These are phyloP conservation scores for Lactarius quietus DNA, from an alignment of 768 basidiomycete species.

Conservation along the genomic window DNA sequence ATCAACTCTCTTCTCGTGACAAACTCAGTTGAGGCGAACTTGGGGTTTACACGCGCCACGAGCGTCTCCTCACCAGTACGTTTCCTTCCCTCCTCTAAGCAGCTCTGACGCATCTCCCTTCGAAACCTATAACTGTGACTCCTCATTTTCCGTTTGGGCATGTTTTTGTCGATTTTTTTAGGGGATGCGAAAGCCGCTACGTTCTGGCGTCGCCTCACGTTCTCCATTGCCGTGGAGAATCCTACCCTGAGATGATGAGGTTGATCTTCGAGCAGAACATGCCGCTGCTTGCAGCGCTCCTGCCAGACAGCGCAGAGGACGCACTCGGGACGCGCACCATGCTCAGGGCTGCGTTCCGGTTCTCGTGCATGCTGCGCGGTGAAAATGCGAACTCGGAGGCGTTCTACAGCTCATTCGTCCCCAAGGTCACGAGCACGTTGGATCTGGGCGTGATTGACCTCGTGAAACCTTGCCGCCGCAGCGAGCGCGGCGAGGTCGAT, in stretches of 20 bases:
- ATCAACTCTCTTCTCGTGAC: conserved; percentile 85
- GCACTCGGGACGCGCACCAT: conserved; percentile 45
- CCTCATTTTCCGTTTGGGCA: no score
- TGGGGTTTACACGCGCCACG: conserved; percentile 84
- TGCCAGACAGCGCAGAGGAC: no score
- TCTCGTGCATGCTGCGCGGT: conserved; percentile 82
- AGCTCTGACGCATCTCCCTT: neutral
- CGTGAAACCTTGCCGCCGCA: conserved; percentile 73
- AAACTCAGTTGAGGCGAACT: conserved; percentile 78
- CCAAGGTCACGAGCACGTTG: conserved; percentile 69
- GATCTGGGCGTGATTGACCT: conserved; percentile 78
- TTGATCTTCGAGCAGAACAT: conserved; percentile 72
- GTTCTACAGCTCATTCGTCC: conserved; percentile 84
- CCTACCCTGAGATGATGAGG: conserved; percentile 65
- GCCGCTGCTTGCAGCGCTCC: conserved; percentile 54
- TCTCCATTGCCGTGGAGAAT: conserved; percentile 77
- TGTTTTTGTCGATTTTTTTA: no score
- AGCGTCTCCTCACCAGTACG: conserved; percentile 80
- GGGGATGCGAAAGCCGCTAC: conserved; percentile 82
- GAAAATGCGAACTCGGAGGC: conserved; percentile 52
- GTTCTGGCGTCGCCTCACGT: conserved; percentile 88
- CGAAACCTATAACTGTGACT: no score
- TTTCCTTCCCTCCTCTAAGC: conserved; percentile 19
- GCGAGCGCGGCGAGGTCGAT: conserved; percentile 69
- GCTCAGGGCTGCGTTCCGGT: conserved; percentile 71